Evolutionary conservation across 2,329 filamentous ascomycete genomes (phyloP).

Genomic region (Penicillium italicum): DNA sequence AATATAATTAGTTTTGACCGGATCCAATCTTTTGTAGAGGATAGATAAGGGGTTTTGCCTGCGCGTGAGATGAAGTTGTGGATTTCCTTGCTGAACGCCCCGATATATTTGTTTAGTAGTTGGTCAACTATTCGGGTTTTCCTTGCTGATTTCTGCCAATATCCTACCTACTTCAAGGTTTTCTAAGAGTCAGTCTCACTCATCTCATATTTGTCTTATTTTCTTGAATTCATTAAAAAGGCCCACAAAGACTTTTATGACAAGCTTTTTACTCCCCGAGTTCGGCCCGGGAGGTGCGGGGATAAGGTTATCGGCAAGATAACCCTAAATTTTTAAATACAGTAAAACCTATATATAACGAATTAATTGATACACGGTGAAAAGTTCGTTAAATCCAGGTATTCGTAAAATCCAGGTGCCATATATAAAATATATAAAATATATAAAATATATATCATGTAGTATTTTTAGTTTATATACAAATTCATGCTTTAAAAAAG

Average conservation of each 20-base stretch:
- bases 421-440: too few relatives aligned
- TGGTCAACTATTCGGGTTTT: too few relatives aligned
- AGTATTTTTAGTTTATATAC: background rate
- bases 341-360: too few relatives aligned
- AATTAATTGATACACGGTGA: too few relatives aligned
- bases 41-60: too few relatives aligned
- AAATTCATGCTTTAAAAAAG: background rate
- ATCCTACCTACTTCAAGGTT: background rate
- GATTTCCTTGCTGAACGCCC: background rate
- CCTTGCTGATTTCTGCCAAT: too few relatives aligned
- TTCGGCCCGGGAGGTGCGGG: background rate
- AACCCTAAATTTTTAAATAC: background rate
- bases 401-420: too few relatives aligned
- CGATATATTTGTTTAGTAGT: too few relatives aligned
- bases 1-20: background rate
- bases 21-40: background rate
- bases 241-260: background rate
- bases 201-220: background rate
- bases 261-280: background rate
- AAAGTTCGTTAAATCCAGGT: too few relatives aligned
- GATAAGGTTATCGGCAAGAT: background rate
- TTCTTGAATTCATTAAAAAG: background rate
- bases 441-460: too few relatives aligned
- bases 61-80: background rate
- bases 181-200: rapidly evolving